These are phyloP conservation scores for Corynascus novoguineensis DNA, from an alignment of 495 filamentous ascomycete genomes.

Conservation along the genomic window DNA sequence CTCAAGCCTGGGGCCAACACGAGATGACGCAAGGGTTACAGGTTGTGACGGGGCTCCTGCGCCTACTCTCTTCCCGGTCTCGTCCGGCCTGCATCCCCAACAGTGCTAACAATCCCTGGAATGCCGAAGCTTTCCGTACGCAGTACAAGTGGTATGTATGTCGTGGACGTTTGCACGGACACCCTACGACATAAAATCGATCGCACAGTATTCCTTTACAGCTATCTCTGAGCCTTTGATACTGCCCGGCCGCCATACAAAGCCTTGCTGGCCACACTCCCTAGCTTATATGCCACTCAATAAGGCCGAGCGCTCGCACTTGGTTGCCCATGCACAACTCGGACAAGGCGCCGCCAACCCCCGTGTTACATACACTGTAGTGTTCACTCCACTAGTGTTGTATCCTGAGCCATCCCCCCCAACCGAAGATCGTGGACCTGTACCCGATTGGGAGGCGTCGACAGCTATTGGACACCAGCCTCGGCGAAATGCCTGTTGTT, in stretches of 20 bases:
- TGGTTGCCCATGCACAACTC: neutral
- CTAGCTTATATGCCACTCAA: neutral
- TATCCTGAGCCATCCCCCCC: too few species aligned
- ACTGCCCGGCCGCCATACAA: neutral
- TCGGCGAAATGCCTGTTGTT: constrained; percentile 1
- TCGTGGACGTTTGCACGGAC: too few species aligned
- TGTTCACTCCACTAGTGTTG: too few species aligned
- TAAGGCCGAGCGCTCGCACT: neutral
- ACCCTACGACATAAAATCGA: neutral
- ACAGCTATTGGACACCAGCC: constrained; percentile 7
- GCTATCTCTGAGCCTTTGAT: neutral
- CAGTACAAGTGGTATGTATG: too few species aligned
- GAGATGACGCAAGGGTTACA: neutral
- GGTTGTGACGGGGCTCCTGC: neutral
- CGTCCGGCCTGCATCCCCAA: neutral
- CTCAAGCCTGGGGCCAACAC: neutral
- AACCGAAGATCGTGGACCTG: neutral
- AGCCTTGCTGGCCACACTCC: too few species aligned
- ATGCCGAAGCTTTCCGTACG: too few species aligned
- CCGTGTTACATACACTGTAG: too few species aligned
- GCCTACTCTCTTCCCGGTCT: too few species aligned
- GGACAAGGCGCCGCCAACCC: too few species aligned
- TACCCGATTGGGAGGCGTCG: neutral
- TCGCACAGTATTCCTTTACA: constrained; percentile 5
- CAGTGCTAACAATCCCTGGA: neutral